These are phyloP conservation scores for Auxenochlorella pyrenoidosa DNA, from an alignment of 139 green algal genomes.

Conservation along the genomic window DNA sequence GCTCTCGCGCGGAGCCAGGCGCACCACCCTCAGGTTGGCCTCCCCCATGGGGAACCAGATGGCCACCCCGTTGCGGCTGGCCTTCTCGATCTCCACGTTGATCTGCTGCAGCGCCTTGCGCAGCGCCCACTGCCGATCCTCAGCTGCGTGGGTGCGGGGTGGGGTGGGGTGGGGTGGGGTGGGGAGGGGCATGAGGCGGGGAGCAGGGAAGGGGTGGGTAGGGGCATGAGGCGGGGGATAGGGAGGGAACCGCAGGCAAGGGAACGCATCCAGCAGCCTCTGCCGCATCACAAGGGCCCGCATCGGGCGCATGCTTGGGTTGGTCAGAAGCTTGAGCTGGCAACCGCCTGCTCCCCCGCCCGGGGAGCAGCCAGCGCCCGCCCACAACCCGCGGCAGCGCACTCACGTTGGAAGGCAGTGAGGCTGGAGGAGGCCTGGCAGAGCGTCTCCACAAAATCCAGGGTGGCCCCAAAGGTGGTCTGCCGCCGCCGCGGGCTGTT, in stretches of 20 bases:
- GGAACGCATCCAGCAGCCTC: too few relatives aligned
- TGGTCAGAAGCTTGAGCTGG: too few relatives aligned
- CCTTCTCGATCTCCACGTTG: conserved; percentile 77
- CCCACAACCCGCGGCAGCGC: too few relatives aligned
- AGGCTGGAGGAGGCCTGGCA: conserved; percentile 86
- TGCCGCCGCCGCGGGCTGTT: conserved; percentile 75
- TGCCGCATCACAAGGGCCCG: too few relatives aligned
- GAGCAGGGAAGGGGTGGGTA: not conserved
- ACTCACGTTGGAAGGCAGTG: conserved; percentile 65
- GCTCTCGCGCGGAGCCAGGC: conserved; percentile 83
- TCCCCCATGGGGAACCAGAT: conserved; percentile 91
- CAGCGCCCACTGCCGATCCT: conserved; percentile 68
- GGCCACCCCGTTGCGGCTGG: conserved; percentile 65
- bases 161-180: too few relatives aligned
- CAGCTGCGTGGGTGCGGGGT: conserved; percentile 27
- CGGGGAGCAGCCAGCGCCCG: too few relatives aligned
- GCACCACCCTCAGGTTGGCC: conserved; percentile 72
- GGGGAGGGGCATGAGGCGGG: not conserved
- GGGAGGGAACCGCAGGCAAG: too few relatives aligned
- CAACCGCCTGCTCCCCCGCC: too few relatives aligned
- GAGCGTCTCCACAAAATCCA: conserved; percentile 97
- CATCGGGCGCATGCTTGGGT: too few relatives aligned
- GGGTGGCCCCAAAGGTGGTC: conserved; percentile 89
- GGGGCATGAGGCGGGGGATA: too few relatives aligned
- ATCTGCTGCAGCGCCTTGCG: conserved; percentile 64